Conservation (phyloP, 1,284 basidiomycete genomes). For the Ganoderma meredithae region DNA sequence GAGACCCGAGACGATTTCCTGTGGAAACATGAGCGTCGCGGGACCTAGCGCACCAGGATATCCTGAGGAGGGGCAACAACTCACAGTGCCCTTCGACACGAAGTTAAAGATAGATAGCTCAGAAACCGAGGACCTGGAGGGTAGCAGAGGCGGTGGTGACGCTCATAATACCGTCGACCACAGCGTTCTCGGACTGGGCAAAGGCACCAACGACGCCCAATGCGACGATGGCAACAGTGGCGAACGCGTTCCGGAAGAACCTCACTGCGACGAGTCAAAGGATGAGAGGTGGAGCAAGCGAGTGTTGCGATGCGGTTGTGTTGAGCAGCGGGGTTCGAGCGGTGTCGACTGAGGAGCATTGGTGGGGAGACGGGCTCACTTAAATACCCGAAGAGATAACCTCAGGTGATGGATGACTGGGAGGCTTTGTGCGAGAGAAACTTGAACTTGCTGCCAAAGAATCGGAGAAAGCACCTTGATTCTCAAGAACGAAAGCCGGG, state of each 20-base stretch:
- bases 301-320: background rate
- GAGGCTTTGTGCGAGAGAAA: background rate
- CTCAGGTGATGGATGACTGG: background rate
- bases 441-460: background rate
- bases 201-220: background rate
- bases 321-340: background rate
- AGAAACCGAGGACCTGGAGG: slow-evolving; percentile 3
- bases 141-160: slow-evolving; percentile 3
- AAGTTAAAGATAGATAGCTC: background rate
- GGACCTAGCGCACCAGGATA: background rate
- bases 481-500: background rate
- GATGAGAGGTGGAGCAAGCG: background rate
- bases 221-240: background rate
- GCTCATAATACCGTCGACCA: slow-evolving; percentile 9
- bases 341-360: slow-evolving; percentile 5
- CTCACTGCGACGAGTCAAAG: background rate
- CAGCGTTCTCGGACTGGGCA: slow-evolving; percentile 1
- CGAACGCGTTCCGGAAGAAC: slow-evolving; percentile 13
- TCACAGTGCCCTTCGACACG: background rate
- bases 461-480: background rate
- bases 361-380: background rate
- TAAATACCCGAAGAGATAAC: background rate
- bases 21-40: background rate
- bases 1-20: background rate
- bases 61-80: background rate